phyloP scores from a whole-genome alignment of 2,329 filamentous ascomycete genomes.

The Cadophora malorum region DNA sequence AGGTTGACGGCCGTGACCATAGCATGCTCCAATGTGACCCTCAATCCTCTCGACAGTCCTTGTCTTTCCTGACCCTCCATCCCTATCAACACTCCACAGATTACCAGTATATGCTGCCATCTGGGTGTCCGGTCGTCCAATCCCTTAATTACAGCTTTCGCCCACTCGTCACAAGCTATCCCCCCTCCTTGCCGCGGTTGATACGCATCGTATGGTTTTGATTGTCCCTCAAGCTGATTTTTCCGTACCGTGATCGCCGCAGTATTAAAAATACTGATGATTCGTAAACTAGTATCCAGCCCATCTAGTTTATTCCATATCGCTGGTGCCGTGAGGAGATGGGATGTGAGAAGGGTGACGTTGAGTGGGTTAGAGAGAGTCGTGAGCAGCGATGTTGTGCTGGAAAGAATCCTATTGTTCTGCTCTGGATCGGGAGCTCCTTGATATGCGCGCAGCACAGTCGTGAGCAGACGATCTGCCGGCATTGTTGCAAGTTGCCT shows the following conservation, averaged over 20 bases:
- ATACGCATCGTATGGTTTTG: conserved; percentile 44
- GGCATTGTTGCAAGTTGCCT: conserved; percentile 39
- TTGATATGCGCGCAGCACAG: conserved; percentile 45
- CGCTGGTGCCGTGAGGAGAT: conserved; percentile 64
- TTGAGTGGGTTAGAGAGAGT: conserved; percentile 65
- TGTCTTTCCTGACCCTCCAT: conserved; percentile 63
- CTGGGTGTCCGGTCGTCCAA: conserved; percentile 63
- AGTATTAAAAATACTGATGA: conserved; percentile 63
- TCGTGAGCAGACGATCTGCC: conserved; percentile 44
- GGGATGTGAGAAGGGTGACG: conserved; percentile 61
- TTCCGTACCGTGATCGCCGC: conserved; percentile 48
- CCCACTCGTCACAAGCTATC: conserved; percentile 52
- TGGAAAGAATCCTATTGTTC: conserved; percentile 50
- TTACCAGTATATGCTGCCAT: conserved; percentile 71
- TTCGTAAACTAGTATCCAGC: conserved; percentile 56
- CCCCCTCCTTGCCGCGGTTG: conserved; percentile 54
- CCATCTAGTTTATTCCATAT: conserved; percentile 60
- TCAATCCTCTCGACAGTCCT: conserved; percentile 59
- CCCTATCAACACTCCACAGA: conserved; percentile 66
- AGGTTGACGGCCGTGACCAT: conserved; percentile 67
- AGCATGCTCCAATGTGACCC: conserved; percentile 63
- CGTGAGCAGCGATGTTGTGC: conserved; percentile 61
- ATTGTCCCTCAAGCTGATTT: conserved; percentile 44
- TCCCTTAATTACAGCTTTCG: conserved; percentile 48
- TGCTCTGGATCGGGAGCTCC: conserved; percentile 37